Evolutionary conservation across 805 yeast species (phyloP).

Genomic region (Starmerella bombi): DNA sequence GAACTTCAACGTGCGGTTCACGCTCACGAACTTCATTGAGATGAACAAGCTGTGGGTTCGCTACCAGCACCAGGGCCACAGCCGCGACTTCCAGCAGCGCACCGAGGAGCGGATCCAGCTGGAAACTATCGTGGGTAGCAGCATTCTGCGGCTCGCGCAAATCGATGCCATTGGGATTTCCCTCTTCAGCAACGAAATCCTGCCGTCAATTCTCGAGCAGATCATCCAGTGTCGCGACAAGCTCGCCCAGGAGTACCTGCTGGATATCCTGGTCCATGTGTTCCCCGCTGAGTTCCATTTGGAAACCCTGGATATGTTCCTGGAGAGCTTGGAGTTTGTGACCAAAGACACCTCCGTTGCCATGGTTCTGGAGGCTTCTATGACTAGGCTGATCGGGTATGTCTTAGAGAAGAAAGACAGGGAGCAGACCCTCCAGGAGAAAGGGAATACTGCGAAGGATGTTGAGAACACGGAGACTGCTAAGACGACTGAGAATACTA

Average conservation of each 20-base stretch:
- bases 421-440: conserved; percentile 14
- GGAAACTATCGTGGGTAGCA: conserved; percentile 84
- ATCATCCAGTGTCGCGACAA: conserved; percentile 83
- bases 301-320: conserved; percentile 51
- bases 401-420: conserved; percentile 14
- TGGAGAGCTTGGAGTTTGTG: conserved; percentile 52
- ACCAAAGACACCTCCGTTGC: conserved; percentile 59
- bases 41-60: conserved; percentile 98
- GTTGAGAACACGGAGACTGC: conserved; percentile 1
- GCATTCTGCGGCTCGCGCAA: conserved; percentile 77
- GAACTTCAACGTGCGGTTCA: conserved; percentile 60
- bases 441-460: conserved; percentile 5
- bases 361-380: conserved; percentile 52
- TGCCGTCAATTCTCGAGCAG: conserved; percentile 78
- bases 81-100: conserved; percentile 63
- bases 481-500: conserved; percentile 1
- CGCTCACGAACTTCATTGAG: conserved; percentile 78
- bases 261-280: conserved; percentile 85
- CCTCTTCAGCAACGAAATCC: conserved; percentile 36
- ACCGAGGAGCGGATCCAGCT: conserved; percentile 72
- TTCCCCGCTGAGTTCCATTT: conserved; percentile 90
- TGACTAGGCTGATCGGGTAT: conserved; percentile 37
- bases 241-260: conserved; percentile 79
- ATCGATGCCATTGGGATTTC: conserved; percentile 51
- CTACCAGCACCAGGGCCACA: conserved; percentile 87